Evolutionary conservation across 163 green algal genomes (phyloP).

Genomic region (Scenedesmus sp.): DNA sequence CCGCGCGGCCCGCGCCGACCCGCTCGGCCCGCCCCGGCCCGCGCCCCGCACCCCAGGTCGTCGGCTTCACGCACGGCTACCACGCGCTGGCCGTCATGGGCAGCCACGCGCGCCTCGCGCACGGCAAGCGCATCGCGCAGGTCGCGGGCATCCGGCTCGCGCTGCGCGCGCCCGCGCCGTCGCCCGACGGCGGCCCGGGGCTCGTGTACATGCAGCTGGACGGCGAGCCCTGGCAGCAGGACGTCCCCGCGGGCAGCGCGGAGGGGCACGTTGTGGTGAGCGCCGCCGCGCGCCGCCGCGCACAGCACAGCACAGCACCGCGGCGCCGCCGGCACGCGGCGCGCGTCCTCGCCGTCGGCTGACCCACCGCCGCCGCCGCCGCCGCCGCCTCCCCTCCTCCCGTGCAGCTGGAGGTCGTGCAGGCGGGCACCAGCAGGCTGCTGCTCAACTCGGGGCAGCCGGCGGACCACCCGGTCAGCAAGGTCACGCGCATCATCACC

Average conservation of each 20-base stretch:
- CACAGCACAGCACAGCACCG: too few species aligned
- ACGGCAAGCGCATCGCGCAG: constrained; percentile 46
- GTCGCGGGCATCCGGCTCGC: constrained; percentile 30
- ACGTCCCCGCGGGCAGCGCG: constrained; percentile 22
- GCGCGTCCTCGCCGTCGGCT: too few species aligned
- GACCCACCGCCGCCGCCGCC: too few species aligned
- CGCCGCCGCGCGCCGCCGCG: constrained; percentile 39
- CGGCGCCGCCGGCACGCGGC: too few species aligned
- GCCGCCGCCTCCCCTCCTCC: neutral
- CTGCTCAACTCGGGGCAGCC: constrained; percentile 16
- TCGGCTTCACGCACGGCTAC: constrained; percentile 49
- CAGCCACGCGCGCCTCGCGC: constrained; percentile 27
- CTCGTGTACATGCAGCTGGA: constrained; percentile 51
- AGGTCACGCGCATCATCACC: constrained; percentile 16
- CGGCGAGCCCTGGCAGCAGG: constrained; percentile 59
- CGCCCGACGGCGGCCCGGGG: constrained; percentile 26
- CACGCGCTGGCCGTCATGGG: constrained; percentile 46
- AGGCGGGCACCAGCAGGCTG: constrained; percentile 30
- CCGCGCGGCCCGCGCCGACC: too few species aligned
- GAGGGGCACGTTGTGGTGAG: constrained; percentile 36
- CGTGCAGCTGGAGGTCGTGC: constrained; percentile 37
- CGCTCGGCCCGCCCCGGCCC: too few species aligned
- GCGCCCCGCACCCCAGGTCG: constrained; percentile 37
- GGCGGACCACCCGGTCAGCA: neutral
- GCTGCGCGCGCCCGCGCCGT: neutral